Conservation (phyloP, 2,329 filamentous ascomycete genomes). For the Clarireedia sp. region DNA sequence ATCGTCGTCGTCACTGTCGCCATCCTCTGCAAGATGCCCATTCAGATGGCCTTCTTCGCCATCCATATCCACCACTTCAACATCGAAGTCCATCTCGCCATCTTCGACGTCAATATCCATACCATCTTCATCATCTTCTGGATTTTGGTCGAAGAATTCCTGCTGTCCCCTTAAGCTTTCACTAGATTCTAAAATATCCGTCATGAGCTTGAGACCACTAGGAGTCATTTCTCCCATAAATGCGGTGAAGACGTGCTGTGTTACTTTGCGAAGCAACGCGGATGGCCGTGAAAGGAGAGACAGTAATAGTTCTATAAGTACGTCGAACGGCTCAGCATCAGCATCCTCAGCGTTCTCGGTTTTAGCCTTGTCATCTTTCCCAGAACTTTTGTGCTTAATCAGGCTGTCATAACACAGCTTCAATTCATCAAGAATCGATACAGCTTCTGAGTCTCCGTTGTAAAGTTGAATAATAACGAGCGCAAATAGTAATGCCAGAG, state of each 20-base stretch:
- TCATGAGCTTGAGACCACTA: conserved; percentile 58
- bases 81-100: conserved; percentile 38
- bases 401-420: conserved; percentile 64
- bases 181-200: conserved; percentile 64
- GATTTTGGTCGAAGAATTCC: conserved; percentile 70
- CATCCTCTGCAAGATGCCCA: conserved; percentile 34
- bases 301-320: conserved; percentile 81
- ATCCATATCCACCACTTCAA: conserved; percentile 42
- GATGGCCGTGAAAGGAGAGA: conserved; percentile 83
- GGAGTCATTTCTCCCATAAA: conserved; percentile 70
- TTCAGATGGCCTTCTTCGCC: conserved; percentile 35
- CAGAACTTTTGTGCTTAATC: conserved; percentile 34
- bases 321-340: conserved; percentile 53
- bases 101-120: conserved; percentile 32
- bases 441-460: conserved; percentile 78
- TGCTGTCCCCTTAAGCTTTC: conserved; percentile 80
- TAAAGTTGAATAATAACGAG: conserved; percentile 83
- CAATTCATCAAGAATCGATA: conserved; percentile 77
- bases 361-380: conserved; percentile 44
- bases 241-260: conserved; percentile 77
- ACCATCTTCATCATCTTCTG: conserved; percentile 48
- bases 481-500: conserved; percentile 73
- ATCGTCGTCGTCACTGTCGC: conserved; percentile 35
- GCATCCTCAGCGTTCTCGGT: conserved; percentile 39
- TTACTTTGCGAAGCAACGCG: conserved; percentile 74